These are phyloP conservation scores for Isatis tinctoria DNA, from an alignment of 345 rosid species.

Conservation along the genomic window DNA sequence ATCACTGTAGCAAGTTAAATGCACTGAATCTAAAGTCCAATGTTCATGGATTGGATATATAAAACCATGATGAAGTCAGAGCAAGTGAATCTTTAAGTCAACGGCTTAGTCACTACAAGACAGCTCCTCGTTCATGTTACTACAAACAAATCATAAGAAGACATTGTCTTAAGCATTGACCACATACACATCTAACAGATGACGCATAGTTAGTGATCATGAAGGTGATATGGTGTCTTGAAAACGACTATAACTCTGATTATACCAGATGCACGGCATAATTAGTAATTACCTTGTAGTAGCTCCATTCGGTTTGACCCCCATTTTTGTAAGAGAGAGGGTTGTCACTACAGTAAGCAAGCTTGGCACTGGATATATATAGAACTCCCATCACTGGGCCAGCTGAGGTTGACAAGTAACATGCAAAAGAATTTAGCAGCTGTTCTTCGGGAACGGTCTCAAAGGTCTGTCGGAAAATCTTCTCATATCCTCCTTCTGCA, in stretches of 20 bases:
- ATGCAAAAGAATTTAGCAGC: conserved; percentile 58
- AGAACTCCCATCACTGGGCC: conserved; percentile 84
- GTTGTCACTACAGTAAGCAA: conserved; percentile 68
- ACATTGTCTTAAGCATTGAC: background rate
- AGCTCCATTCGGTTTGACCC: conserved; percentile 67
- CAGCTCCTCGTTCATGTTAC: background rate
- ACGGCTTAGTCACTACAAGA: no score
- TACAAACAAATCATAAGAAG: background rate
- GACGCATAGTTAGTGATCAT: background rate
- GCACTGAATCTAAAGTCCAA: background rate
- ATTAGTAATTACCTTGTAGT: conserved; percentile 56
- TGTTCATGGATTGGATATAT: background rate
- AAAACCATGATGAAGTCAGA: background rate
- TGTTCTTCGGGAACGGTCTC: conserved; percentile 71
- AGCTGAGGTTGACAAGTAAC: conserved; percentile 79
- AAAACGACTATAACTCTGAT: background rate
- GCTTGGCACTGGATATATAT: conserved; percentile 63
- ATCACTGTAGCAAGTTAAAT: background rate
- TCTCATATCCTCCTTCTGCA: conserved; percentile 84
- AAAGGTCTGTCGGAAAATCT: conserved; percentile 66
- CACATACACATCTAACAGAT: background rate
- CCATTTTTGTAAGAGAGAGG: conserved; percentile 67
- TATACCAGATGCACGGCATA: background rate
- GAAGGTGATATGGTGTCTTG: background rate
- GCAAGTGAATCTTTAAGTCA: background rate